A percentile compares a stretch with the other conserved stretches of the same genome.
phyloP scores from a whole-genome alignment of 2,329 filamentous ascomycete genomes.

The Seiridium cupressi region DNA sequence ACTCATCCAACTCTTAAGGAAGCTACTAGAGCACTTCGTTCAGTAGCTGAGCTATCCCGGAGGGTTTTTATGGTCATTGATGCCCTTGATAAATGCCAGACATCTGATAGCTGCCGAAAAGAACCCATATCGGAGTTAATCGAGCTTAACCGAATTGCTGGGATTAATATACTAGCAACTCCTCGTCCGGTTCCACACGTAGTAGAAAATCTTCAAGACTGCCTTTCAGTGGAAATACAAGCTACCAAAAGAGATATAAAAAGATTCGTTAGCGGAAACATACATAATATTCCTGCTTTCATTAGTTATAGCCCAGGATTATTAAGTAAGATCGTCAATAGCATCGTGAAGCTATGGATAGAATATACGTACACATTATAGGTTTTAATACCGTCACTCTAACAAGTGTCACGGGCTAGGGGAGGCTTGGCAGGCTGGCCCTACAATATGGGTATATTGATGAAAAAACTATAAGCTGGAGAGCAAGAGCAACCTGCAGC shows the following conservation, averaged over 20 bases:
- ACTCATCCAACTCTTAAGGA: conserved; percentile 24
- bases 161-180: conserved; percentile 21
- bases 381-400: no score
- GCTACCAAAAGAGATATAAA: conserved; percentile 29
- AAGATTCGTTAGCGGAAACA: conserved; percentile 24
- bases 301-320: conserved; percentile 14
- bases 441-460: no score
- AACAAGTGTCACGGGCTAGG: no score
- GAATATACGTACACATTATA: conserved; percentile 28
- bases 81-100: conserved; percentile 20
- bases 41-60: conserved; percentile 15
- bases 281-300: conserved; percentile 16
- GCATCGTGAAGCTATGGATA: conserved; percentile 23
- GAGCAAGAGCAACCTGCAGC: no score
- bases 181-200: conserved; percentile 22
- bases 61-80: conserved; percentile 21
- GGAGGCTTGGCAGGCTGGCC: no score
- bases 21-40: conserved; percentile 15
- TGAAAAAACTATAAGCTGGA: no score
- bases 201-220: conserved; percentile 11
- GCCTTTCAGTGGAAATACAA: conserved; percentile 25
- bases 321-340: conserved; percentile 17
- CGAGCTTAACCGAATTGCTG: conserved; percentile 9
- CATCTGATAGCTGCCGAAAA: conserved; percentile 6
- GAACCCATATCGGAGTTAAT: conserved; percentile 15